Conservation (phyloP, 2,329 filamentous ascomycete species). For the Cladosporium sp. region DNA sequence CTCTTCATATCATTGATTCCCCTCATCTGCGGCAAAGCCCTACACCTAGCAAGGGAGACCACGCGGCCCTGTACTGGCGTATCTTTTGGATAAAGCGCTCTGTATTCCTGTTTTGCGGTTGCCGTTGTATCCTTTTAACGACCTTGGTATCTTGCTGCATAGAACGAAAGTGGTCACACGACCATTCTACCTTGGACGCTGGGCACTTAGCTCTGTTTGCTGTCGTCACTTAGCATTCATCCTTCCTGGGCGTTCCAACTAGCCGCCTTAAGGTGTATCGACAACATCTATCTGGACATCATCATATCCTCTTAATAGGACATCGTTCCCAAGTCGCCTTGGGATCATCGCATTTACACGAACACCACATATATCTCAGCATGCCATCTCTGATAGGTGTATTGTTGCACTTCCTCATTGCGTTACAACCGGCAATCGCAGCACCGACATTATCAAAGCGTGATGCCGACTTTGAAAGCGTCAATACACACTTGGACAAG, state of each 20-base stretch:
- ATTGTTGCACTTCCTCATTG: slow-evolving; percentile 14
- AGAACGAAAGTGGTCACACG: slow-evolving; percentile 2
- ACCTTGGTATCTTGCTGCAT: slow-evolving; percentile 1
- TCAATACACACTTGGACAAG: slow-evolving; percentile 42
- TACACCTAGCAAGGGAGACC: background rate
- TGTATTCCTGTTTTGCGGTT: background rate
- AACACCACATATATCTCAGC: background rate
- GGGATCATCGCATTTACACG: background rate
- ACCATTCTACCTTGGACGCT: slow-evolving; percentile 3
- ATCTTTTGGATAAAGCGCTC: background rate
- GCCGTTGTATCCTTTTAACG: background rate
- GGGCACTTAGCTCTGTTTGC: background rate
- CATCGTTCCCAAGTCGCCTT: background rate
- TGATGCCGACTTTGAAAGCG: slow-evolving; percentile 47
- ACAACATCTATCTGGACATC: background rate
- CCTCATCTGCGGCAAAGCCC: slow-evolving; percentile 1
- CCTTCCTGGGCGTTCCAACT: background rate
- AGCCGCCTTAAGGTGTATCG: background rate
- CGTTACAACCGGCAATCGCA: slow-evolving; percentile 10
- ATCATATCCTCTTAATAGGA: background rate
- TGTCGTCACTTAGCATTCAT: slow-evolving; percentile 1
- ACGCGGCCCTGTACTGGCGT: background rate
- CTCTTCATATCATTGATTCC: slow-evolving; percentile 2
- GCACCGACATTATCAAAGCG: slow-evolving; percentile 25
- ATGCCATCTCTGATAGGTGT: slow-evolving; percentile 4